These are phyloP conservation scores for Quercus tomentella DNA, from an alignment of 331 rosid genomes.

Conservation along the genomic window DNA sequence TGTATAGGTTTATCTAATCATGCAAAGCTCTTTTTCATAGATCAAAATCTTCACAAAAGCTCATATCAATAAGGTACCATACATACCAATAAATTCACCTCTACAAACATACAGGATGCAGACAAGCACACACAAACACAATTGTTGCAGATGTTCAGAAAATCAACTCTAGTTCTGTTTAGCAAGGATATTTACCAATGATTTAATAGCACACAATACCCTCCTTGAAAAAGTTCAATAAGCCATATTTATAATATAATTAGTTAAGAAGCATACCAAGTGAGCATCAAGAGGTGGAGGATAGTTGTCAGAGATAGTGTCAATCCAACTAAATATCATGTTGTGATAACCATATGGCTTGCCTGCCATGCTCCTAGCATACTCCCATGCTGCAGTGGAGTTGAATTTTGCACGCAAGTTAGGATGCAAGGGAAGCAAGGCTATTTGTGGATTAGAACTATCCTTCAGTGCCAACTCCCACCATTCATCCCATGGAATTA, in stretches of 20 bases:
- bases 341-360: slow-evolving; percentile 99
- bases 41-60: background rate
- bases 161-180: background rate
- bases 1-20: background rate
- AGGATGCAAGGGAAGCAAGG: slow-evolving; percentile 89
- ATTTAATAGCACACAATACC: background rate
- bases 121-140: background rate
- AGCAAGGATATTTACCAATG: background rate
- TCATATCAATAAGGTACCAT: background rate
- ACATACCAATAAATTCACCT: background rate
- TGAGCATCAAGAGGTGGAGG: slow-evolving; percentile 99
- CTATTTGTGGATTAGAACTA: slow-evolving; percentile 87
- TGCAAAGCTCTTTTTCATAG: background rate
- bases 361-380: slow-evolving; percentile 88
- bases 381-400: slow-evolving; percentile 93
- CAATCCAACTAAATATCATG: slow-evolving; percentile 99
- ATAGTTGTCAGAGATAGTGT: slow-evolving; percentile 87
- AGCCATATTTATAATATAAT: slow-evolving; percentile 3
- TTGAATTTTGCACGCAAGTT: slow-evolving; percentile 71
- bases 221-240: slow-evolving; percentile 13
- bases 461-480: slow-evolving; percentile 86
- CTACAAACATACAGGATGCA: background rate
- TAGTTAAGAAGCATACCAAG: slow-evolving; percentile 53
- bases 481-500: slow-evolving; percentile 97
- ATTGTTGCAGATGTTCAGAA: background rate